Evolutionary conservation across 2,329 filamentous ascomycete species (phyloP).

Genomic region (Colletotrichum neosansevieriae): DNA sequence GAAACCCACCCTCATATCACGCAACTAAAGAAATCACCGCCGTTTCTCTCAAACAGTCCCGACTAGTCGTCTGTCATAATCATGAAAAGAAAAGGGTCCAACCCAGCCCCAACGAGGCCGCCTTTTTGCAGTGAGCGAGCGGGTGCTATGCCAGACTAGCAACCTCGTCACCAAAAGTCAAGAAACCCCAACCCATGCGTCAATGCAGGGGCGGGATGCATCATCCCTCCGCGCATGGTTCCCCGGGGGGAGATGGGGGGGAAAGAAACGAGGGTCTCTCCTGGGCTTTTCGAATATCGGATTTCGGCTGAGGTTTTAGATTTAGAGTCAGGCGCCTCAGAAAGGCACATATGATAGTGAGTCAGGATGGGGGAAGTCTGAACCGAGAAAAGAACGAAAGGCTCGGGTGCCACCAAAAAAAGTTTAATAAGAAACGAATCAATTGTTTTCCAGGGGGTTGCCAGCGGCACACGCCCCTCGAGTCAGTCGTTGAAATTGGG

Average conservation of each 20-base stretch:
- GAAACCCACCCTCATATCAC: too few species aligned
- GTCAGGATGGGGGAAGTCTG: not conserved
- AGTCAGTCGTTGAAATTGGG: slow-evolving; percentile 26
- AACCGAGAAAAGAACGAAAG: not conserved
- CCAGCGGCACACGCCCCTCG: not conserved
- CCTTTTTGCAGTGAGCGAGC: too few species aligned
- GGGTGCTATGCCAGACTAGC: too few species aligned
- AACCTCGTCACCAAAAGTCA: too few species aligned
- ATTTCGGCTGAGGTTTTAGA: not conserved
- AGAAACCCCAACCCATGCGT: not conserved
- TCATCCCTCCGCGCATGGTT: too few species aligned
- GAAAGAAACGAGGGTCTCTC: too few species aligned
- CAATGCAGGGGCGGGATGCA: not conserved
- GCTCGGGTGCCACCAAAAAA: not conserved
- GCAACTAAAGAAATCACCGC: too few species aligned
- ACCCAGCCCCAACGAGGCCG: not conserved
- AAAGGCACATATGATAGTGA: not conserved
- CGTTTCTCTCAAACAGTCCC: too few species aligned
- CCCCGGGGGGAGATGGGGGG: too few species aligned
- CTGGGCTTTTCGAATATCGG: not conserved
- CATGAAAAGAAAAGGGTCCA: too few species aligned
- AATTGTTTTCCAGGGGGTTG: slow-evolving; percentile 11
- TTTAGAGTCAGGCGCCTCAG: not conserved
- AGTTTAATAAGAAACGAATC: not conserved
- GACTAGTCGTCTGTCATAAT: too few species aligned